Evolutionary conservation across 2,329 filamentous ascomycete species (phyloP).

Genomic region (Periglandula ipomoeae): DNA sequence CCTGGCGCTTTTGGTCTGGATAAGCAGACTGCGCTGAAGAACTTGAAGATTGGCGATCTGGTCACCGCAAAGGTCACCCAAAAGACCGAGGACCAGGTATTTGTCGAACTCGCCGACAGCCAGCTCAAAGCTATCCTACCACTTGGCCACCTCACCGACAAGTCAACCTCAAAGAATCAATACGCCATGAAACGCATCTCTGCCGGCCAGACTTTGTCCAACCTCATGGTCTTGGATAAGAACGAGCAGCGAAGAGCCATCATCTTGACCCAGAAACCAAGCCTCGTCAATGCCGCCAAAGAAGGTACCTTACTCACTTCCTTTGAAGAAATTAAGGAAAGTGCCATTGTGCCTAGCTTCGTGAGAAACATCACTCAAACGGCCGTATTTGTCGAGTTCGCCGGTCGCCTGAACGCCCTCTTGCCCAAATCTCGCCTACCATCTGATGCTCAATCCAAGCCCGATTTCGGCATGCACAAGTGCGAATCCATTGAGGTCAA

Average conservation of each 20-base stretch:
- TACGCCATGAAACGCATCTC: conserved; percentile 72
- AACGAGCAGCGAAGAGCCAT: conserved; percentile 68
- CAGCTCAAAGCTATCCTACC: conserved; percentile 71
- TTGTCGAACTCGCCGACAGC: conserved; percentile 65
- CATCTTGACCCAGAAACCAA: conserved; percentile 73
- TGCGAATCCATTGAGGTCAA: conserved; percentile 66
- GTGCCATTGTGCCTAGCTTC: conserved; percentile 64
- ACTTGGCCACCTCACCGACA: conserved; percentile 75
- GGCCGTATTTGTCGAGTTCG: conserved; percentile 83
- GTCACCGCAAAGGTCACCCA: conserved; percentile 75
- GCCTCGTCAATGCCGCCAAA: conserved; percentile 66
- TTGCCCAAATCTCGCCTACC: conserved; percentile 72
- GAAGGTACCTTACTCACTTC: conserved; percentile 60
- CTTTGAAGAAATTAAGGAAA: conserved; percentile 64
- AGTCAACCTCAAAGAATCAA: conserved; percentile 67
- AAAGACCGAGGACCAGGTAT: conserved; percentile 66
- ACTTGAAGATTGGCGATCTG: conserved; percentile 62
- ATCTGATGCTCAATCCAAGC: conserved; percentile 55
- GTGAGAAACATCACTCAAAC: conserved; percentile 75
- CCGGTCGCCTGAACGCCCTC: conserved; percentile 65
- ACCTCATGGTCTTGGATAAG: conserved; percentile 83
- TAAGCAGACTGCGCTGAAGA: conserved; percentile 67
- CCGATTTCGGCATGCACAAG: conserved; percentile 70
- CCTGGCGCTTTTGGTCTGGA: conserved; percentile 65
- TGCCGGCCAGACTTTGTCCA: conserved; percentile 72